A percentile compares a stretch with the other conserved stretches of the same genome.
Conservation (phyloP, 164 flowering plant genomes). For the Hamamelis virginiana region DNA sequence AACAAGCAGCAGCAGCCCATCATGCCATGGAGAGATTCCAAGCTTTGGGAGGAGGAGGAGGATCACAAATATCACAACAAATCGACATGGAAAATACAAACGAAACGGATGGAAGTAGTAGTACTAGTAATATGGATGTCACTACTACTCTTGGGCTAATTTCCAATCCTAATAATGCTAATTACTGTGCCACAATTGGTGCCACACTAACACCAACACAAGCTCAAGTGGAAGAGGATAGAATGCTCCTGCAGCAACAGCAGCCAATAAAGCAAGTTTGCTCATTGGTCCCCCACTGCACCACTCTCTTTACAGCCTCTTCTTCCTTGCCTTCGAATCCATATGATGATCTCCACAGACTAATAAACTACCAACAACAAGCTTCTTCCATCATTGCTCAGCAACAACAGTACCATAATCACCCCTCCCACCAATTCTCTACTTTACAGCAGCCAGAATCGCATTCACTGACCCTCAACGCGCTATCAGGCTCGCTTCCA, state of each 20-base stretch:
- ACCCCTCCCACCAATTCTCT: slow-evolving; percentile 15
- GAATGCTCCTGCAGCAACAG: slow-evolving; percentile 11
- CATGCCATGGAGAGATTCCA: slow-evolving; percentile 16
- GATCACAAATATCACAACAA: slow-evolving; percentile 6
- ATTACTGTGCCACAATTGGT: slow-evolving; percentile 14
- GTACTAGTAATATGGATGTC: slow-evolving; percentile 26
- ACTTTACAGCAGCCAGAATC: slow-evolving; percentile 12
- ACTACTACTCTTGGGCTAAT: slow-evolving; percentile 46
- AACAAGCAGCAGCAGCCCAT: slow-evolving; percentile 5
- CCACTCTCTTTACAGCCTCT: slow-evolving; percentile 21
- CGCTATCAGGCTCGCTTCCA: slow-evolving; percentile 23
- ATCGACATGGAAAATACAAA: slow-evolving; percentile 23
- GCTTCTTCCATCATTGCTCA: slow-evolving; percentile 20
- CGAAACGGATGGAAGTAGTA: slow-evolving; percentile 43
- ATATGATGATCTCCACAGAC: slow-evolving; percentile 63
- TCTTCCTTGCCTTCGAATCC: slow-evolving; percentile 15
- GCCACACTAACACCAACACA: slow-evolving; percentile 11
- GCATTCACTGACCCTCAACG: slow-evolving; percentile 19
- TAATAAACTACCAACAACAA: slow-evolving; percentile 46
- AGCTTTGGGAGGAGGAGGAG: slow-evolving; percentile 16
- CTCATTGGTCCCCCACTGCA: slow-evolving; percentile 14
- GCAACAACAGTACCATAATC: slow-evolving; percentile 29
- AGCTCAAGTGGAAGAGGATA: slow-evolving; percentile 19
- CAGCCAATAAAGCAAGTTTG: slow-evolving; percentile 12
- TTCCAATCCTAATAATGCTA: slow-evolving; percentile 23